Percentiles rank a stretch among this genome's conserved stretches.
These are phyloP conservation scores for Colletotrichum kahawae DNA, from an alignment of 2,329 filamentous ascomycete species.

Conservation along the genomic window DNA sequence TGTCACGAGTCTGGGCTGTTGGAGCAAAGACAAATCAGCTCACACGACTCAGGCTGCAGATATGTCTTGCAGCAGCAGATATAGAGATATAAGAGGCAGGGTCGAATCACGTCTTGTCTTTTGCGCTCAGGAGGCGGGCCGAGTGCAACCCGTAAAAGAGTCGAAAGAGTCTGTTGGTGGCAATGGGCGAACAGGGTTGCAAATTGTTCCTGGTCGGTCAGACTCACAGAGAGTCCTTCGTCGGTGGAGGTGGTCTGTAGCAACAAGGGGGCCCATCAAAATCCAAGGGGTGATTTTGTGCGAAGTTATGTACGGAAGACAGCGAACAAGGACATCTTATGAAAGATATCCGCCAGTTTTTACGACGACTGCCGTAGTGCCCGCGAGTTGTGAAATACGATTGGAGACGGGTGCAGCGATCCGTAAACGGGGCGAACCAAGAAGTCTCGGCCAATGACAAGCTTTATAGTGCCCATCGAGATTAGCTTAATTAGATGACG, in stretches of 20 bases:
- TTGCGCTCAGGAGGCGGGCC: neutral
- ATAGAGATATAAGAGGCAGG: neutral
- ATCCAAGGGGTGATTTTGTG: neutral
- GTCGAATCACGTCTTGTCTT: neutral
- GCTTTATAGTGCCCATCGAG: constrained; percentile 15
- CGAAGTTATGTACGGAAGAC: neutral
- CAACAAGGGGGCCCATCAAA: neutral
- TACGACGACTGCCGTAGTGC: neutral
- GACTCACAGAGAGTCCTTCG: neutral
- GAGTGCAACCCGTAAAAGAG: neutral
- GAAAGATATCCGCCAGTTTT: neutral
- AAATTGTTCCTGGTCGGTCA: neutral
- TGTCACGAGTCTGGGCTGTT: neutral
- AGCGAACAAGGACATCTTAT: neutral
- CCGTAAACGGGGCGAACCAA: neutral
- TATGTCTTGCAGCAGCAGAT: constrained; percentile 3
- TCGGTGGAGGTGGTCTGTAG: neutral
- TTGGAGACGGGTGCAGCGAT: neutral
- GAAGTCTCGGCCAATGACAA: constrained; percentile 17
- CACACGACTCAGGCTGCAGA: neutral
- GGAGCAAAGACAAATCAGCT: neutral
- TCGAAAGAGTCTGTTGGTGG: neutral
- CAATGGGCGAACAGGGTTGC: neutral
- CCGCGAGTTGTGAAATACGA: neutral
- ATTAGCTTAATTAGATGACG: constrained; percentile 17